These are phyloP conservation scores for Microstegium vimineum DNA, from an alignment of 176 grass and related monocot species.

Conservation along the genomic window DNA sequence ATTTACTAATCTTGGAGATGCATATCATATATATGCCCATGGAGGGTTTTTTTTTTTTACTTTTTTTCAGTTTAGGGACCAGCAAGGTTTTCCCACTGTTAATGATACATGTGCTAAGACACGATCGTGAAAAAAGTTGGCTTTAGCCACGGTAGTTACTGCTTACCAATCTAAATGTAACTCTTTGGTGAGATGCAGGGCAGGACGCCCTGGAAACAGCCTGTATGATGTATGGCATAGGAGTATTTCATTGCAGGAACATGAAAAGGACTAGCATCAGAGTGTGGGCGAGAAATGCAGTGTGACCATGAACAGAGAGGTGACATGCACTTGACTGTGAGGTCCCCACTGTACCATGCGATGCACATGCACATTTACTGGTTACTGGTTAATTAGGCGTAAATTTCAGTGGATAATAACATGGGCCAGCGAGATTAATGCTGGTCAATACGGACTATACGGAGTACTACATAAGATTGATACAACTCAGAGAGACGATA, in stretches of 20 bases:
- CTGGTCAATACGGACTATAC: background rate
- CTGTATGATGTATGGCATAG: background rate
- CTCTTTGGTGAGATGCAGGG: background rate
- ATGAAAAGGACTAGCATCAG: background rate
- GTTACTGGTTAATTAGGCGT: background rate
- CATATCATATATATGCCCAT: background rate
- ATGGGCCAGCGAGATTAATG: background rate
- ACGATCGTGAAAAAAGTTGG: background rate
- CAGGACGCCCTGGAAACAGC: background rate
- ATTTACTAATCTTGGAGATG: background rate
- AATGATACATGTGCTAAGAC: too few species aligned
- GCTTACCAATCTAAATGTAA: background rate
- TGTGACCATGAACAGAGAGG: constrained; percentile 13
- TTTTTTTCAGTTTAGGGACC: background rate
- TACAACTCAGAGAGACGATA: background rate
- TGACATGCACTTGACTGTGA: background rate
- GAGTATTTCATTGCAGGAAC: background rate
- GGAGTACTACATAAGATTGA: background rate
- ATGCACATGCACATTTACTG: background rate
- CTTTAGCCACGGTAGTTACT: background rate
- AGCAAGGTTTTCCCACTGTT: background rate
- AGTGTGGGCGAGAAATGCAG: constrained; percentile 13
- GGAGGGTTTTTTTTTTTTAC: background rate
- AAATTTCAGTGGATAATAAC: background rate
- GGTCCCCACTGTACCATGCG: background rate